Evolutionary conservation across 257 asterid species (phyloP).

Genomic region (Rubia yunnanensis): DNA sequence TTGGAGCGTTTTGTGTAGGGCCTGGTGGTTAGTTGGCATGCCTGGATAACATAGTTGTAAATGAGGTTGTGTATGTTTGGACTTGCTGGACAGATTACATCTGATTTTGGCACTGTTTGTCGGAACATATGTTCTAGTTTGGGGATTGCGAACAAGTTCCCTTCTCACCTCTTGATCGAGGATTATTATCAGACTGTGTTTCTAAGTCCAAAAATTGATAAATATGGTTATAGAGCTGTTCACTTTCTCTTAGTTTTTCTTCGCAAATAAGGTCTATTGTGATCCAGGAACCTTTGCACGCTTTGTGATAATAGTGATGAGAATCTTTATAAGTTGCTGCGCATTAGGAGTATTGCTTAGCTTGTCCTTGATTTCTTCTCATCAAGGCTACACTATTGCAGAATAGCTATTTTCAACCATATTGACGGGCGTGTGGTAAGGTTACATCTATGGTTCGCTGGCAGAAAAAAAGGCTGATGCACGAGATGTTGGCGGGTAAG

Average conservation of each 20-base stretch:
- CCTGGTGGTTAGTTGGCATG: neutral
- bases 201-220: neutral
- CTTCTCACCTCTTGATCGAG: neutral
- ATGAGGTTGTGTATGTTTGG: neutral
- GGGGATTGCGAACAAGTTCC: neutral
- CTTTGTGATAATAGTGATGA: neutral
- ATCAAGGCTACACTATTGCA: neutral
- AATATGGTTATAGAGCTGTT: neutral
- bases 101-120: neutral
- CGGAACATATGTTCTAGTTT: neutral
- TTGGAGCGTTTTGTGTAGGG: neutral
- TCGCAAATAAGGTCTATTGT: neutral
- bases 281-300: neutral
- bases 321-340: neutral
- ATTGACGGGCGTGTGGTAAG: neutral
- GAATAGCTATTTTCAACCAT: neutral
- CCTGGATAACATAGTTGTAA: neutral
- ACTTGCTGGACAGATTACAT: neutral
- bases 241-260: neutral
- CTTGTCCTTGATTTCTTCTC: neutral
- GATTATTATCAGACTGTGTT: neutral
- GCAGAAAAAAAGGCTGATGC: slow-evolving; percentile 78
- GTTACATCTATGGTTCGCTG: slow-evolving; percentile 29
- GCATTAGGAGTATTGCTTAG: neutral
- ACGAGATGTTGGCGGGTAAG: slow-evolving; percentile 88